Conservation (phyloP, 202 grass and related monocot species). For the Elaeis oleifera region DNA sequence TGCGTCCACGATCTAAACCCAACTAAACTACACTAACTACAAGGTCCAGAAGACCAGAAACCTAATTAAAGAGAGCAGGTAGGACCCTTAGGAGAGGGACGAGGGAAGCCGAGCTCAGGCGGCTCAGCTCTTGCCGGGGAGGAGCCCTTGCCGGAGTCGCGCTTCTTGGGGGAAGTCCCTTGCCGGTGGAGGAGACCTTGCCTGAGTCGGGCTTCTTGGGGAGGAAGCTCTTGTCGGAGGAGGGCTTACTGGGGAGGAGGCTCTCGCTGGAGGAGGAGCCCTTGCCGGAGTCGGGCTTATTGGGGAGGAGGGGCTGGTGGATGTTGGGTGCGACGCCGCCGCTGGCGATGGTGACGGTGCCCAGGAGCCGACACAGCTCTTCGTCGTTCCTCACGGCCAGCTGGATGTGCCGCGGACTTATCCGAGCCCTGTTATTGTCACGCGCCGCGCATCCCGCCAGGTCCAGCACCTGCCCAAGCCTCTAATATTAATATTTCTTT, state of each 20-base stretch:
- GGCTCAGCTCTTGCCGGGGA: constrained; percentile 26
- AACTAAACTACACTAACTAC: no score
- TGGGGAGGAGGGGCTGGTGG: constrained; percentile 58
- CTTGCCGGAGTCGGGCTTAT: constrained; percentile 48
- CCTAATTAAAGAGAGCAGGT: no score
- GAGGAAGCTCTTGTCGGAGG: no score
- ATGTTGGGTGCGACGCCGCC: constrained; percentile 73
- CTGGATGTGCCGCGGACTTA: constrained; percentile 69
- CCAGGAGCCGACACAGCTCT: constrained; percentile 45
- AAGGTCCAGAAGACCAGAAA: no score
- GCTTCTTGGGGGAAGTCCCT: not conserved
- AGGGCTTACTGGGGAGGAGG: no score
- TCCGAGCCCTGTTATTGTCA: constrained; percentile 76
- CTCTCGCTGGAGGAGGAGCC: constrained; percentile 33
- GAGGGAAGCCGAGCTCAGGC: no score
- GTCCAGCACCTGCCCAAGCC: constrained; percentile 35
- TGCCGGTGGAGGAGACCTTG: no score
- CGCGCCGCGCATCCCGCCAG: constrained; percentile 43
- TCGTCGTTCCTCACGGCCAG: constrained; percentile 61
- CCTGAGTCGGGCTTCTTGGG: no score
- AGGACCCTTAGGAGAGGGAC: constrained; percentile 11
- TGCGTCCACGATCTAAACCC: no score
- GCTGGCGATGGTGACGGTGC: constrained; percentile 48
- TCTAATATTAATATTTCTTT: no score
- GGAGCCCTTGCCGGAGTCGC: constrained; percentile 33